These are phyloP conservation scores for Globisporangium alternatum DNA, from an alignment of 352 stramenopile species.

Conservation along the genomic window DNA sequence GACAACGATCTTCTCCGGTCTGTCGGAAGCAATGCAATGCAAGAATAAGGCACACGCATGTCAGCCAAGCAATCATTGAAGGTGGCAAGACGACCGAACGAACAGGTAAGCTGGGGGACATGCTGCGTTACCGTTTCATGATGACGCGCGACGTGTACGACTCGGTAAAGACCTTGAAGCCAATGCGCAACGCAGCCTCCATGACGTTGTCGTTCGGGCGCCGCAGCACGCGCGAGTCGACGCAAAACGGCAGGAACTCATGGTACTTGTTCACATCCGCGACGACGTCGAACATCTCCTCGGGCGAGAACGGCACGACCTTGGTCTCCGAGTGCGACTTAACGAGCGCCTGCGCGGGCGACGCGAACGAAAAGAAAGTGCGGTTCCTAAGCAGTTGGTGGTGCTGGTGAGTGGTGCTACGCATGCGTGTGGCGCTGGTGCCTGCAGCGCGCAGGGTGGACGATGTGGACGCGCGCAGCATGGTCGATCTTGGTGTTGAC, in stretches of 20 bases:
- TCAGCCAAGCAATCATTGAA: neutral
- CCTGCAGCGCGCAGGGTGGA: slow-evolving; percentile 6
- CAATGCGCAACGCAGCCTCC: slow-evolving; percentile 66
- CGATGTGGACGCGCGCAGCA: slow-evolving; percentile 16
- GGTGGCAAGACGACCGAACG: too few species aligned
- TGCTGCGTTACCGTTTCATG: slow-evolving; percentile 52
- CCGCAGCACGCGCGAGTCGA: slow-evolving; percentile 70
- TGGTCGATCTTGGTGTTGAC: slow-evolving; percentile 18
- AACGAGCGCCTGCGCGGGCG: slow-evolving; percentile 43
- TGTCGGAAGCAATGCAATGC: slow-evolving; percentile 12
- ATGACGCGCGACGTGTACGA: slow-evolving; percentile 79
- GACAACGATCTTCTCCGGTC: slow-evolving; percentile 66
- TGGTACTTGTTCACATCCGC: slow-evolving; percentile 67
- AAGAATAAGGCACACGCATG: neutral
- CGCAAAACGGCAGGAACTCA: slow-evolving; percentile 81
- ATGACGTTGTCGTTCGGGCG: slow-evolving; percentile 75
- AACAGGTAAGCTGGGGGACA: neutral
- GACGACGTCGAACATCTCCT: slow-evolving; percentile 83
- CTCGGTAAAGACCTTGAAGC: slow-evolving; percentile 84
- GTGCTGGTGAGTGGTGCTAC: neutral
- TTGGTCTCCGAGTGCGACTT: slow-evolving; percentile 75
- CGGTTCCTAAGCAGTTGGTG: slow-evolving; percentile 1
- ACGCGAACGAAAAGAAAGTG: slow-evolving; percentile 61
- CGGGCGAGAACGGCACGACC: slow-evolving; percentile 69
- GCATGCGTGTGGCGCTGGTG: neutral